phyloP scores from a whole-genome alignment of 176 grass and related monocot species.

The Elaeis guineensis region DNA sequence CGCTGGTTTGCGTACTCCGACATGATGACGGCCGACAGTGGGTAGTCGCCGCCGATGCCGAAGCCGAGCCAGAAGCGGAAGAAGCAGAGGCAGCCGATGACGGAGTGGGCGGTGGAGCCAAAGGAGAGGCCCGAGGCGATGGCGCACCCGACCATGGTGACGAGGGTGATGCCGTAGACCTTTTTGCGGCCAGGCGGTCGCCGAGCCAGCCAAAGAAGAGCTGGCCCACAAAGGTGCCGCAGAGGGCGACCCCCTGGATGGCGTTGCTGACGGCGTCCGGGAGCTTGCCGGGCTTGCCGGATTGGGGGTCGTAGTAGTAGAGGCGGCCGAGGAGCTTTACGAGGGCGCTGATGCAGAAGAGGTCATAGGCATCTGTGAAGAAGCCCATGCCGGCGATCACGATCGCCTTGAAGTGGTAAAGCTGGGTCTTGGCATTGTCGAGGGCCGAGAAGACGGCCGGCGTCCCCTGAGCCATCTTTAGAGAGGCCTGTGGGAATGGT shows the following conservation, averaged over 20 bases:
- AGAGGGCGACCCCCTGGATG: slow-evolving; percentile 63
- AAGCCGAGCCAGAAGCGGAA: slow-evolving; percentile 80
- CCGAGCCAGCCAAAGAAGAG: slow-evolving; percentile 89
- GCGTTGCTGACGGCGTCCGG: slow-evolving; percentile 44
- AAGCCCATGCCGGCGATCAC: slow-evolving; percentile 91
- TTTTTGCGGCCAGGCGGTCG: slow-evolving; percentile 61
- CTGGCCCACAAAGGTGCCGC: slow-evolving; percentile 53
- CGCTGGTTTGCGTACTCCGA: slow-evolving; percentile 71
- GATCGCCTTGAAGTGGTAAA: slow-evolving; percentile 75
- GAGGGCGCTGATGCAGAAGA: slow-evolving; percentile 75
- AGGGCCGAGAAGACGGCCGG: slow-evolving; percentile 15
- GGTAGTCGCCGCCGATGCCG: slow-evolving; percentile 75
- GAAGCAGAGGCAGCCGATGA: slow-evolving; percentile 59
- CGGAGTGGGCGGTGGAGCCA: slow-evolving; percentile 16
- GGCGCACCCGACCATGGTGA: slow-evolving; percentile 60
- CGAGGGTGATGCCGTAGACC: slow-evolving; percentile 54
- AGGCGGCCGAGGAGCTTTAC: slow-evolving; percentile 61
- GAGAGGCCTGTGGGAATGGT: too few relatives aligned
- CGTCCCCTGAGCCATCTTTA: too few relatives aligned
- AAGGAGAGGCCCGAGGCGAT: slow-evolving; percentile 55
- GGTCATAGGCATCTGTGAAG: slow-evolving; percentile 89
- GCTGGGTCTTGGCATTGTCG: slow-evolving; percentile 70
- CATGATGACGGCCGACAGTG: slow-evolving; percentile 67
- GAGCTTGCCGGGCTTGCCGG: slow-evolving; percentile 21
- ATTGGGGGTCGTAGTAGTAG: slow-evolving; percentile 40